Evolutionary conservation across 2,329 filamentous ascomycete species (phyloP).

Genomic region (Diaporthe destruens): DNA sequence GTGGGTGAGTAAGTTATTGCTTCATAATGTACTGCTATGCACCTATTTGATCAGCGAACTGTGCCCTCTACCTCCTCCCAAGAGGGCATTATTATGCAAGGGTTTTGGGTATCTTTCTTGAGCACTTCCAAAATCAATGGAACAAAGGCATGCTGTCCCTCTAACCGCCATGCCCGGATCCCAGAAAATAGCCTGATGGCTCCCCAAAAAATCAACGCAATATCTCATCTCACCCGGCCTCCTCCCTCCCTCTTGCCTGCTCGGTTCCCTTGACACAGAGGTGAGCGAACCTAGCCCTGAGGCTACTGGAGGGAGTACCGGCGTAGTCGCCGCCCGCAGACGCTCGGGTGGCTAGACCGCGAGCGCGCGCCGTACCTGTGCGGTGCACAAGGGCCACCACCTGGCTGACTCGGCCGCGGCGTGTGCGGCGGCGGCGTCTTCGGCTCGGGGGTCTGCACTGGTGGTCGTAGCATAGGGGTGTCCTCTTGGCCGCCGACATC

Average conservation of each 20-base stretch:
- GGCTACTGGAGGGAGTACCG: conserved; percentile 3
- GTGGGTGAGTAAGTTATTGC: background rate
- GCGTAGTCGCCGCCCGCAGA: conserved; percentile 23
- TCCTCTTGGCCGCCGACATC: conserved; percentile 9
- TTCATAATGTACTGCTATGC: background rate
- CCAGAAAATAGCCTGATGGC: conserved; percentile 14
- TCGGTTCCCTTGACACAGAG: background rate
- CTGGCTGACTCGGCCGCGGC: background rate
- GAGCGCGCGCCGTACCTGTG: background rate
- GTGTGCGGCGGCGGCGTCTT: background rate
- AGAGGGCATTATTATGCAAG: conserved; percentile 6
- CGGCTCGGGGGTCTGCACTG: background rate
- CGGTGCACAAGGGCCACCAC: background rate
- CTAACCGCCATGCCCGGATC: background rate
- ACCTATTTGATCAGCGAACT: background rate
- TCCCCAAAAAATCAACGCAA: background rate
- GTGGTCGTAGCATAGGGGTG: background rate
- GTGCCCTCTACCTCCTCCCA: conserved; percentile 1
- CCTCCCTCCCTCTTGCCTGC: too few species aligned
- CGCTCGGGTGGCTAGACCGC: conserved; percentile 27
- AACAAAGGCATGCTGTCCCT: background rate
- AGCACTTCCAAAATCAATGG: background rate
- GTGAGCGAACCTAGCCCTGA: background rate
- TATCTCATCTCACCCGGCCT: background rate
- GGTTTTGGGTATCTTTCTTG: conserved; percentile 38